Base-by-base conservation (phyloP, 1,284 basidiomycete species). In the Ceratobasidium sp. region DNA sequence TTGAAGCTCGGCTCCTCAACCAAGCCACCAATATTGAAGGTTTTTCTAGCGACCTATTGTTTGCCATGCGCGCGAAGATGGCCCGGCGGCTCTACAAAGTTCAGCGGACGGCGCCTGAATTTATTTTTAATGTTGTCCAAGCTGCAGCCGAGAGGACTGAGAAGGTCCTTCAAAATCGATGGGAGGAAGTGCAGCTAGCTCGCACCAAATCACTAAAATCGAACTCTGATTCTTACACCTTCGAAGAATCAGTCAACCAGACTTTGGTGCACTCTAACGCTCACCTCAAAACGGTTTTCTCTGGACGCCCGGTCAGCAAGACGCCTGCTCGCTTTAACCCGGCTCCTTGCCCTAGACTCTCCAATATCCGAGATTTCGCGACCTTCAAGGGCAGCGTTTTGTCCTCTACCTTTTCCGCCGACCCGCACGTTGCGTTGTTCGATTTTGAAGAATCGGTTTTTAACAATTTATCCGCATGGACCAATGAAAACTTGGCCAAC, bases 1-100 rank as follows among this genome's bases (percentile, higher is more conserved):
- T 86, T 44, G 80, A 86, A 76, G 79, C 83, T 4, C 51, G 75
- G 9, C 75, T 87, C 5, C 79, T 84, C 2, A 59, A 31, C 11
- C 41, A 33, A 7, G 19, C 19, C 7, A 5, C 27, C 19, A 15
- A 50, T 8, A 59, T 78, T 0, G 57, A 78, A 0, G 54, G n/a
- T 6, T 51, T 65, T 11, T 50, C 82, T 0, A 83, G 80, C 51
- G 82, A 86, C 60, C n/a, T 83, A 0, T 78, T 87, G 5, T 64
- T 47, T 36, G 80, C 75, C 53, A 82, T 84, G 77, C 78, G 79
- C 44, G 77, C 78, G 19, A 86, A 87, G 75, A 76, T 85, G 29
- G 79, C 79, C 29, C 79, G 81, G 8, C 82, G 86, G 1, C 66
- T 84, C 14, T 64, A 79, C 64, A 86, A 89, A 76, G 78, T 88